phyloP scores from a whole-genome alignment of 176 grass and related monocot genomes.

The Ampelocalamus luodianensis region DNA sequence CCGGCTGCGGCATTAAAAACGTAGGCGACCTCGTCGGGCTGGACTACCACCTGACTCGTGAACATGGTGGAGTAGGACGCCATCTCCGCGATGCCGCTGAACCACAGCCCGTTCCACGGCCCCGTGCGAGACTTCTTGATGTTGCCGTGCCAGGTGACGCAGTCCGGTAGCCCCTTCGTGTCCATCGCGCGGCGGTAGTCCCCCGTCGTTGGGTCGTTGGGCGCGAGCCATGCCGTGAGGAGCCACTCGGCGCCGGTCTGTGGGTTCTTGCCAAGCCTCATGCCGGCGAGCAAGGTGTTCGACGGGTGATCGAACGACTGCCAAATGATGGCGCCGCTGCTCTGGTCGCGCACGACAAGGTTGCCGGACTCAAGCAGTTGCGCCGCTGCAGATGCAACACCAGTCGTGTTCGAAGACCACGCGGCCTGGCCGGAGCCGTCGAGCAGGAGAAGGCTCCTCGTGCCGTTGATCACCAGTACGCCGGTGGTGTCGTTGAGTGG shows the following conservation, averaged over 20 bases:
- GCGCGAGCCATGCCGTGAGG: conserved; percentile 37
- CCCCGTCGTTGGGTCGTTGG: conserved; percentile 43
- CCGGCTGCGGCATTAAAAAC: conserved; percentile 13
- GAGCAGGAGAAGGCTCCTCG: neutral
- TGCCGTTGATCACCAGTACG: neutral
- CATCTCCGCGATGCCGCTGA: conserved; percentile 67
- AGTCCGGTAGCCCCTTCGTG: conserved; percentile 46
- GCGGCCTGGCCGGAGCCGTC: neutral
- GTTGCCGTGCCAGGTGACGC: conserved; percentile 27
- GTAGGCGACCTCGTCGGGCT: conserved; percentile 47
- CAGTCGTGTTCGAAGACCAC: conserved; percentile 45
- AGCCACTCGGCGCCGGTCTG: conserved; percentile 47
- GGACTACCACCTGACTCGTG: conserved; percentile 24
- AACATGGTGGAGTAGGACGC: conserved; percentile 46
- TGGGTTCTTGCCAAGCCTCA: conserved; percentile 50
- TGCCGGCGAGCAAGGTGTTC: conserved; percentile 57
- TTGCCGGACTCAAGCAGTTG: conserved; percentile 46
- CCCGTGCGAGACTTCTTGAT: conserved; percentile 41
- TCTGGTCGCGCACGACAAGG: conserved; percentile 29
- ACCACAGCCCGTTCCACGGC: conserved; percentile 48
- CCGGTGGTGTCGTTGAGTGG: conserved; percentile 37
- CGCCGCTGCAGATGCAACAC: neutral
- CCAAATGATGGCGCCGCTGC: conserved; percentile 30
- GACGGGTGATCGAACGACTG: conserved; percentile 64
- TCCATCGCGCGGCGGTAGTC: conserved; percentile 28